Percentiles rank a stretch among this genome's conserved stretches.
These are phyloP conservation scores for Pascua sp. DNA, from an alignment of 1,284 basidiomycete genomes.

Conservation along the genomic window DNA sequence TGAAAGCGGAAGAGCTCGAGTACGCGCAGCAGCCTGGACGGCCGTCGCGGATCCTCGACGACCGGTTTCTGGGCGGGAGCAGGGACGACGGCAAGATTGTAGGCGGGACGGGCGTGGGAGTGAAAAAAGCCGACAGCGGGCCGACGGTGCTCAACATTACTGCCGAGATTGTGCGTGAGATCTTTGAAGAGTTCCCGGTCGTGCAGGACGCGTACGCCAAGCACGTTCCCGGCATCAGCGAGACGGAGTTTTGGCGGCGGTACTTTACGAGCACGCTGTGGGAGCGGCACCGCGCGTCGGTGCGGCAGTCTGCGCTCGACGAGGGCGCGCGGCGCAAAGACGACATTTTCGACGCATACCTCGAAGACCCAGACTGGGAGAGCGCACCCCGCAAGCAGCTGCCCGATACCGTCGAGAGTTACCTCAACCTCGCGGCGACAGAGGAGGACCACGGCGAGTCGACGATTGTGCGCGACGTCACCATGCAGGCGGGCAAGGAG, in stretches of 20 bases:
- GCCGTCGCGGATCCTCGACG: conserved; percentile 81
- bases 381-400: conserved; percentile 71
- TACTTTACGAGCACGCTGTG: conserved; percentile 96
- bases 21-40: conserved; percentile 70
- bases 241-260: conserved; percentile 90
- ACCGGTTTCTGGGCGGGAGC: conserved; percentile 58
- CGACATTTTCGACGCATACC: conserved; percentile 89
- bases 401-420: conserved; percentile 67
- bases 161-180: conserved; percentile 86
- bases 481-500: conserved; percentile 93
- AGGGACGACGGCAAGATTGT: conserved; percentile 29
- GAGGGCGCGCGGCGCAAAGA: conserved; percentile 84
- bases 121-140: conserved; percentile 55
- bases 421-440: conserved; percentile 83
- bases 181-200: conserved; percentile 96
- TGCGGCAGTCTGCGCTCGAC: conserved; percentile 57
- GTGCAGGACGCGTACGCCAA: conserved; percentile 88
- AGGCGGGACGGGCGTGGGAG: conserved; percentile 42
- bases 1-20: conserved; percentile 63
- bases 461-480: conserved; percentile 81
- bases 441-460: conserved; percentile 87
- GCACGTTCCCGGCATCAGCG: conserved; percentile 77
- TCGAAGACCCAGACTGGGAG: conserved; percentile 91
- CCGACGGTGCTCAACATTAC: conserved; percentile 66
- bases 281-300: conserved; percentile 88